phyloP scores from a whole-genome alignment of 2,329 filamentous ascomycete species.

The Calonectria pseudoturangicola region DNA sequence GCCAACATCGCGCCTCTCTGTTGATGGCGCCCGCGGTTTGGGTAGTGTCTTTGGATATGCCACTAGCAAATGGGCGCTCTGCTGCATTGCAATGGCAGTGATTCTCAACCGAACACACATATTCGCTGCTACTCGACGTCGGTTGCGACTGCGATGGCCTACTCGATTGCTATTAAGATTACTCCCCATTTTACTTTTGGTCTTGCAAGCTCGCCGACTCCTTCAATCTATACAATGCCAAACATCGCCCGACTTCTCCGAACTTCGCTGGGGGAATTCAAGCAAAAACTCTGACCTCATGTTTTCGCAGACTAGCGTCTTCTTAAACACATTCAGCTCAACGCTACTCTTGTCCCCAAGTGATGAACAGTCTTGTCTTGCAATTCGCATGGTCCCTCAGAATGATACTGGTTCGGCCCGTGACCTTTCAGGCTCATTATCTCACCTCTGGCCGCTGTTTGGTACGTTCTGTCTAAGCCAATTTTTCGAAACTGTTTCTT shows the following conservation, averaged over 20 bases:
- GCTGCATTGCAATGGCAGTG: constrained; percentile 89
- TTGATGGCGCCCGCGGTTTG: constrained; percentile 80
- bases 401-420: constrained; percentile 69
- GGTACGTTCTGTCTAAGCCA: constrained; percentile 83
- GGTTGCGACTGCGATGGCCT: constrained; percentile 84
- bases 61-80: constrained; percentile 93
- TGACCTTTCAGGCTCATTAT: constrained; percentile 84
- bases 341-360: constrained; percentile 82
- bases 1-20: constrained; percentile 68
- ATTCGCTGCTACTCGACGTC: constrained; percentile 90
- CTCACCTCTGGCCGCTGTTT: constrained; percentile 84
- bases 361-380: constrained; percentile 84
- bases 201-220: constrained; percentile 80
- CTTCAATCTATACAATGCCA: constrained; percentile 94
- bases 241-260: constrained; percentile 83
- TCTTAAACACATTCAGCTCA: constrained; percentile 84
- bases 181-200: constrained; percentile 81
- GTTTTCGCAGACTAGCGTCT: constrained; percentile 80
- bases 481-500: constrained; percentile 91
- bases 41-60: constrained; percentile 93
- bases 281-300: constrained; percentile 80
- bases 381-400: constrained; percentile 80
- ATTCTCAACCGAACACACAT: constrained; percentile 94
- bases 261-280: constrained; percentile 81
- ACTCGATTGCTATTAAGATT: constrained; percentile 82